Evolutionary conservation across 768 basidiomycete species (phyloP), one percentile per base, ranked within the genome.

Genomic region (Rubroboletus satanas): DNA sequence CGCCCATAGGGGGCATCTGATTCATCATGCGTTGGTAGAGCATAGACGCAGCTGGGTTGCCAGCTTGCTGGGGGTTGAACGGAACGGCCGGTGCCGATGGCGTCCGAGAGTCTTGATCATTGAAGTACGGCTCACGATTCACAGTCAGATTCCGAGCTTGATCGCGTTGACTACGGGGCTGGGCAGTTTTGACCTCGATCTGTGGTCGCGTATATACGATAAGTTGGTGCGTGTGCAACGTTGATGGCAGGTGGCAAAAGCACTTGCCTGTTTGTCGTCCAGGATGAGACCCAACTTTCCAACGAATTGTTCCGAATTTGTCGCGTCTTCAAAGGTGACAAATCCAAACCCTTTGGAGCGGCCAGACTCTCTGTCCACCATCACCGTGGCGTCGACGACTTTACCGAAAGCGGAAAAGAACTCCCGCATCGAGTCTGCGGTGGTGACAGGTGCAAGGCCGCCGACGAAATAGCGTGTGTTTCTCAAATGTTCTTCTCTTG

Each of bases 311-410:
- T 88, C 85, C 7, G 85, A 79, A 54, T 79, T 81, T 6, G 73
- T 71, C 37, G 79, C 79, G 57, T 87, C 83, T 58, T 84, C 82
- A 66, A 90, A 93, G 0, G 90, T 93, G 43, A 92, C 85, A 57
- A 93, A 93, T 0, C 89, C 90, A 60, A 93, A 93, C 1, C 90
- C 90, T 69, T 92, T 90, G 32, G 84, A 86, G 26, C 87, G 76
- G 5, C 79, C 80, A 11, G 85, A 82, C 52, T 90, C 87, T 48
- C 86, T 78, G 67, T 93, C 90, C 54, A 89, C 78, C 90, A 93
- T 93, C 49, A 93, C 87, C 4, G 88, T 91, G 3, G 89, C 82
- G 63, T 93, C 90, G 47, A 90, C 82, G 50, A 93, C 87, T 53
- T 81, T 82, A n/a, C 90, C 90, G 62, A 83, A 91, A 33, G 83